Base-by-base conservation (phyloP, 805 yeast genomes). In the Suhomyces sp. region DNA sequence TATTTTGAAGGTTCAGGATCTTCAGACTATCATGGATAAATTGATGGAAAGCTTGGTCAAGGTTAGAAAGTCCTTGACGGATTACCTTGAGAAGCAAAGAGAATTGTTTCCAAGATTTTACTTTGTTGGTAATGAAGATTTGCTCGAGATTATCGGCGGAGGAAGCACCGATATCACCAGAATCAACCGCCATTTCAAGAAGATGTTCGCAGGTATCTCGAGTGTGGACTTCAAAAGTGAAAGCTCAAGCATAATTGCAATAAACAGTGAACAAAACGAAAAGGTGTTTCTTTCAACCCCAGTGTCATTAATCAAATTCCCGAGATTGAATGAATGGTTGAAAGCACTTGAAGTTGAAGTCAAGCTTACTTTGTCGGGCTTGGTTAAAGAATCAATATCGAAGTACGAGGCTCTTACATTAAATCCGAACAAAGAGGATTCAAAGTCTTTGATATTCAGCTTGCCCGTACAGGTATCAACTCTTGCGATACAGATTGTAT, bases 101-200 rank as follows among this genome's bases (percentile, higher is more conserved):
- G 86, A 80, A 42, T 54, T 76, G 1, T 93, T 87, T 60, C 92
- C 97, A 0, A 76, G 97, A 46, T 86, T 91, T 52, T 91, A 86
- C 61, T 92, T 93, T 63, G 71, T 93, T 26, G 97, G 97, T 5
- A 93, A 93, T 64, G 97, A 91, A 54, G 97, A 93, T 64, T 69
- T 93, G 29, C 71, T 93, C 33, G 96, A 90, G 55, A 80, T 93
- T 40, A 79, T 93, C 35, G 97, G 97, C 2, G 97, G 97, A 2
- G 79, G 85, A 49, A 71, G 83, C 0, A 69, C 64, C 5, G 80
- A 85, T 57, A 59, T 82, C 1, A 42, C 46, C 2, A 58, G 64
- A n/a, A 73, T 86, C 4, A 83, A 85, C 15, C 78, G 74, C 46
- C 91, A 87, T 61, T 68, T 91, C 48, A 73, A 75, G 46, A 88